Evolutionary conservation across 2,329 filamentous ascomycete genomes (phyloP).

Genomic region (Tolypocladium guangdongense): DNA sequence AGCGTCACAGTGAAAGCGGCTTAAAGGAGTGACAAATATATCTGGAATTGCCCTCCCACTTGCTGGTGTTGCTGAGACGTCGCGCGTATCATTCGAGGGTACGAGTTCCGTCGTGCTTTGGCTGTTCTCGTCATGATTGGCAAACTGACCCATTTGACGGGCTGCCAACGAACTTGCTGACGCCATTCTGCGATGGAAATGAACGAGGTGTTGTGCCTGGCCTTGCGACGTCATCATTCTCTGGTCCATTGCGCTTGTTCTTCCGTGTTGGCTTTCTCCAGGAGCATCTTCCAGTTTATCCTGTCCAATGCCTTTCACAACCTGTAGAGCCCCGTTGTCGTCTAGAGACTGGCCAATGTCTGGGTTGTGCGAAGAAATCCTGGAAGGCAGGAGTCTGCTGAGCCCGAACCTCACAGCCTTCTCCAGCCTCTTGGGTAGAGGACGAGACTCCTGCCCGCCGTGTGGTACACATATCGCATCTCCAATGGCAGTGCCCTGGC

Average conservation of each 20-base stretch:
- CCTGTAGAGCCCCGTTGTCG: no score
- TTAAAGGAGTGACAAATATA: slow-evolving; percentile 11
- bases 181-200: not conserved
- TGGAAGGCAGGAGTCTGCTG: slow-evolving; percentile 2
- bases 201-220: not conserved
- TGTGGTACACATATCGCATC: not conserved
- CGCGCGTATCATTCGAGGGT: not conserved
- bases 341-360: not conserved
- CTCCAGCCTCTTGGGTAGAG: slow-evolving; percentile 19
- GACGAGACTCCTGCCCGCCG: slow-evolving; percentile 7
- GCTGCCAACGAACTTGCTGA: not conserved
- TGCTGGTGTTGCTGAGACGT: not conserved
- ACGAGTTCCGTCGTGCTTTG: not conserved
- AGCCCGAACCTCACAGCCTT: slow-evolving; percentile 12
- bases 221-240: not conserved
- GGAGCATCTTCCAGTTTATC: not conserved
- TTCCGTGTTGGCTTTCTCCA: not conserved
- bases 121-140: not conserved
- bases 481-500: not conserved
- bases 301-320: not conserved
- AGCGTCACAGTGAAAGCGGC: slow-evolving; percentile 6
- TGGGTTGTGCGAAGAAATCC: slow-evolving; percentile 1
- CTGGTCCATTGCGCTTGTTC: not conserved
- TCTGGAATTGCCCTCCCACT: slow-evolving; percentile 2
- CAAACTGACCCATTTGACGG: not conserved